phyloP scores from a whole-genome alignment of 257 asterid genomes.

The Rehmannia glutinosa region DNA sequence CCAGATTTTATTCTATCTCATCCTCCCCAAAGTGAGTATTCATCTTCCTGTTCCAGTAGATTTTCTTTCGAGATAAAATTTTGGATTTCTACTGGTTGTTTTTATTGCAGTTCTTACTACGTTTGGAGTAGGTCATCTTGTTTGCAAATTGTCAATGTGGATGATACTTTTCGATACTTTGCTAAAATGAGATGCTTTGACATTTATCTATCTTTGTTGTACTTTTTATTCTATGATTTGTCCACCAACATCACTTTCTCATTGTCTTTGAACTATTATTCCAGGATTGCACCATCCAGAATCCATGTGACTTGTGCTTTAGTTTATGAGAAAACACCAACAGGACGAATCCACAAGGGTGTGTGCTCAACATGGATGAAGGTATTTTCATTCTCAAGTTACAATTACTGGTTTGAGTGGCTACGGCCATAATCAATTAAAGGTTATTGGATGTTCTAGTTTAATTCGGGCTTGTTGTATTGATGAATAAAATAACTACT shows the following conservation, averaged over 20 bases:
- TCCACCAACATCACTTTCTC: background rate
- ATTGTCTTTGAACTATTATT: conserved; percentile 4
- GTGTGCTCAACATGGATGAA: conserved; percentile 98
- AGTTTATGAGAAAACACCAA: conserved; percentile 75
- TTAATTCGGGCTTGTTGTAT: background rate
- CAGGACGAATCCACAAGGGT: conserved; percentile 92
- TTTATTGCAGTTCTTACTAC: background rate
- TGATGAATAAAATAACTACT: background rate
- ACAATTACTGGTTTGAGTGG: background rate
- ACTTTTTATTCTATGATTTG: background rate
- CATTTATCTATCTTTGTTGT: too few species aligned
- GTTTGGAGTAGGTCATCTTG: background rate
- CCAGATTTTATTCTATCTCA: conserved; percentile 93
- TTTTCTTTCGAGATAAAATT: background rate
- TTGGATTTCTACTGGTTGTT: background rate
- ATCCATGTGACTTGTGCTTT: conserved; percentile 91
- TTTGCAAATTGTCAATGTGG: background rate
- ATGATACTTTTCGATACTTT: background rate
- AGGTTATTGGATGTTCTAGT: background rate
- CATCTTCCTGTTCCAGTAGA: background rate
- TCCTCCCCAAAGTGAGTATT: conserved; percentile 78
- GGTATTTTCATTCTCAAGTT: conserved; percentile 37
- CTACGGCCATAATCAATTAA: background rate
- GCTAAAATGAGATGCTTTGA: background rate
- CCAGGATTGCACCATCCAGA: conserved; percentile 71